Percentiles rank a stretch among this genome's conserved stretches.
Evolutionary conservation across 441 rosid species (phyloP).

Genomic region (Biscutella auriculata): DNA sequence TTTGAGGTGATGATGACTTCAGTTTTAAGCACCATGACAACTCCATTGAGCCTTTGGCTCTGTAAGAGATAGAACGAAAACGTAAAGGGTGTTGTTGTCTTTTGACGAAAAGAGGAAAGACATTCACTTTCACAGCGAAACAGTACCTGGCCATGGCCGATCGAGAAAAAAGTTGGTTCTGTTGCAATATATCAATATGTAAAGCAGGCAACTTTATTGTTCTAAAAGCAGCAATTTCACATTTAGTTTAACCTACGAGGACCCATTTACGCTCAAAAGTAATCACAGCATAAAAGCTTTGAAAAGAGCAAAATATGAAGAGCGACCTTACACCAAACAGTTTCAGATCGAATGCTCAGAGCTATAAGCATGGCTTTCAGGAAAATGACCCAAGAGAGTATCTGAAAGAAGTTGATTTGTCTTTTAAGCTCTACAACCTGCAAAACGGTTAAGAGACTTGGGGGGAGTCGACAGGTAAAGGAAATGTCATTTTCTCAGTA

Average conservation of each 20-base stretch:
- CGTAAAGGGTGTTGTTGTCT: slow-evolving; percentile 5
- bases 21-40: slow-evolving; percentile 1
- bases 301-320: slow-evolving; percentile 1
- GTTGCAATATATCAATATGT: slow-evolving; percentile 18
- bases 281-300: slow-evolving; percentile 12
- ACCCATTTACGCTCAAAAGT: slow-evolving; percentile 19
- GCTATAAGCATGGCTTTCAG: slow-evolving; percentile 5
- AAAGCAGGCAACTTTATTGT: slow-evolving; percentile 22
- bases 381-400: background rate
- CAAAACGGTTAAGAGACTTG: background rate
- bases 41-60: background rate
- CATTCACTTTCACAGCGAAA: slow-evolving; percentile 20
- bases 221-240: slow-evolving; percentile 17
- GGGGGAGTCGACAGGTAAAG: slow-evolving; percentile 2
- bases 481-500: background rate
- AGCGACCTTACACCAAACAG: slow-evolving; percentile 10
- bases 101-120: slow-evolving; percentile 8
- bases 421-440: background rate
- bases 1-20: slow-evolving; percentile 15
- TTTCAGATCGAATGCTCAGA: background rate
- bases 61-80: slow-evolving; percentile 6
- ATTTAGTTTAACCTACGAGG: slow-evolving; percentile 15
- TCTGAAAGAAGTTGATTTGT: slow-evolving; percentile 10
- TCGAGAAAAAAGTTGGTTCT: slow-evolving; percentile 21
- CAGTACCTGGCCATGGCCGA: slow-evolving; percentile 21